Conservation (phyloP, 768 basidiomycete species). For the Coprinopsis cinerea region DNA sequence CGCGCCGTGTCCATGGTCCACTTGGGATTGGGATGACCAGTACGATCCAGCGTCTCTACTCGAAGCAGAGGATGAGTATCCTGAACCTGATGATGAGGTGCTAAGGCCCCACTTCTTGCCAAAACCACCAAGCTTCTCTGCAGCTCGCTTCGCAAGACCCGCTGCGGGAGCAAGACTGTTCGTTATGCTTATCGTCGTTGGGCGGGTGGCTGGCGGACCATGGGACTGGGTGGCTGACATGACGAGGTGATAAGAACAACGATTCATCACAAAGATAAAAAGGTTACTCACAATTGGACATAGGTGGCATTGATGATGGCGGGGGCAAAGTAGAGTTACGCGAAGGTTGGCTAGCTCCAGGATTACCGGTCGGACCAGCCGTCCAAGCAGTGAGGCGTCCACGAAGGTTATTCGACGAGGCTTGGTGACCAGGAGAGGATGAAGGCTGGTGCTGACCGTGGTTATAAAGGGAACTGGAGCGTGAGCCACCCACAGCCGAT, state of each 20-base stretch:
- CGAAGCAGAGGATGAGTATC: conserved; percentile 44
- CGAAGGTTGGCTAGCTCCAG: conserved; percentile 8
- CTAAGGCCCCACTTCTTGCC: conserved; percentile 38
- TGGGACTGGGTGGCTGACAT: conserved; percentile 10
- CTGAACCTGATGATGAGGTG: conserved; percentile 34
- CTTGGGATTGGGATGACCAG: conserved; percentile 17
- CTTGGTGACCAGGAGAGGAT: conserved; percentile 19
- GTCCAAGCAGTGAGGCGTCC: conserved; percentile 46
- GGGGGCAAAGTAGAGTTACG: conserved; percentile 4
- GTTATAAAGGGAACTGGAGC: conserved; percentile 9
- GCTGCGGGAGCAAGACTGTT: conserved; percentile 64
- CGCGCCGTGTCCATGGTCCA: conserved; percentile 21
- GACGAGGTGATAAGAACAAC: conserved; percentile 1
- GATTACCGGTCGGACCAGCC: conserved; percentile 15
- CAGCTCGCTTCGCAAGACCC: conserved; percentile 70
- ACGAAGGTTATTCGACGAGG: conserved; percentile 30
- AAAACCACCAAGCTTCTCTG: conserved; percentile 71
- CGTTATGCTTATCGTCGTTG: conserved; percentile 71
- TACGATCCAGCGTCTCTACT: conserved; percentile 15
- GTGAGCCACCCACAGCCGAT: not conserved
- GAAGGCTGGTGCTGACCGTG: conserved; percentile 13
- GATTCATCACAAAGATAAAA: not conserved
- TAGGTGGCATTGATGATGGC: conserved; percentile 14
- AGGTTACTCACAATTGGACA: conserved; percentile 6
- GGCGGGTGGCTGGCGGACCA: conserved; percentile 24